Evolutionary conservation across 805 yeast genomes (phyloP).

Genomic region (Kluyveromyces dobzhanskii): DNA sequence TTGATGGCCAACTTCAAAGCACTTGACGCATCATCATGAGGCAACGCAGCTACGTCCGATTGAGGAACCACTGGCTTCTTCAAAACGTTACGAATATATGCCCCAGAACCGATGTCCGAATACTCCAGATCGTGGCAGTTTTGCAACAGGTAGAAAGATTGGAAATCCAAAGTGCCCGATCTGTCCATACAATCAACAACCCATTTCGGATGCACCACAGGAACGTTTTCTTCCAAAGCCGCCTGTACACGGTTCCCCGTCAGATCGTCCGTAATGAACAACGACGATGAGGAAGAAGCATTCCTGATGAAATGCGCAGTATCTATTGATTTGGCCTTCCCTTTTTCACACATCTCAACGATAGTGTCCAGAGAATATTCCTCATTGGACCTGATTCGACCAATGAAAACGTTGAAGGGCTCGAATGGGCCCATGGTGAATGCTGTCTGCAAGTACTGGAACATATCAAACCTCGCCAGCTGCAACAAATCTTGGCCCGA

Average conservation of each 20-base stretch:
- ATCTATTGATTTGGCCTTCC: slow-evolving; percentile 6
- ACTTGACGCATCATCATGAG: neutral
- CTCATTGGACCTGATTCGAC: slow-evolving; percentile 14
- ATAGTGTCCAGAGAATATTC: slow-evolving; percentile 2
- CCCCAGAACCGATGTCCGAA: slow-evolving; percentile 24
- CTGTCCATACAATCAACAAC: slow-evolving; percentile 33
- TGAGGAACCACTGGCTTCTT: too few species aligned
- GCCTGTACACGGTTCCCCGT: slow-evolving; percentile 25
- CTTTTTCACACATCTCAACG: slow-evolving; percentile 4
- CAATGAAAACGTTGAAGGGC: slow-evolving; percentile 23
- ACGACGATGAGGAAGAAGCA: slow-evolving; percentile 9
- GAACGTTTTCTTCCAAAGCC: slow-evolving; percentile 34
- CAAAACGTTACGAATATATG: too few species aligned
- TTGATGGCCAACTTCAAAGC: slow-evolving; percentile 5
- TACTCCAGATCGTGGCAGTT: slow-evolving; percentile 12
- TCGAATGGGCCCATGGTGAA: slow-evolving; percentile 14
- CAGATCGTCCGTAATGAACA: slow-evolving; percentile 24
- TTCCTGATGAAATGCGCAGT: slow-evolving; percentile 9
- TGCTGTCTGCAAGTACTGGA: slow-evolving; percentile 2
- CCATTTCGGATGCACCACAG: slow-evolving; percentile 39
- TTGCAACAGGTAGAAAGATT: slow-evolving; percentile 26
- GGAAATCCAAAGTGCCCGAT: slow-evolving; percentile 33
- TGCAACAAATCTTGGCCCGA: slow-evolving; percentile 17
- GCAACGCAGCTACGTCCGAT: too few species aligned
- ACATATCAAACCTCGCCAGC: slow-evolving; percentile 5